phyloP scores from a whole-genome alignment of 805 yeast genomes.

The Ogataea nitratoaversa region DNA sequence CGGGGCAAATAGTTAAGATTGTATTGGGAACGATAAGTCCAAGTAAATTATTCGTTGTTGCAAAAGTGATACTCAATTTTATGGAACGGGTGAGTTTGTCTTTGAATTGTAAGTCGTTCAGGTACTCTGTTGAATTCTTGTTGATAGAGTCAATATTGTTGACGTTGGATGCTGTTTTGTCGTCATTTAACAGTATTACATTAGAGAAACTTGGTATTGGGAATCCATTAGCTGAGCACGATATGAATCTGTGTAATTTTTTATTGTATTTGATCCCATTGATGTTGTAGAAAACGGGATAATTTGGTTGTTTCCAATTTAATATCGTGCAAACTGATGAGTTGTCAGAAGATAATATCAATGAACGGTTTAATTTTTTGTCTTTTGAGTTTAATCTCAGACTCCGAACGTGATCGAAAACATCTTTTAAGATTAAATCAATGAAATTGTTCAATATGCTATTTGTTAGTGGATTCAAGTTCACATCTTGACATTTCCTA shows the following conservation, averaged over 20 bases:
- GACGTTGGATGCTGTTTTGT: constrained; percentile 24
- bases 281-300: constrained; percentile 85
- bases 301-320: constrained; percentile 98
- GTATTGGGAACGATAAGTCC: constrained; percentile 79
- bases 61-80: constrained; percentile 78
- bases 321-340: constrained; percentile 88
- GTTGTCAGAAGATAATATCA: constrained; percentile 82
- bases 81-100: constrained; percentile 59
- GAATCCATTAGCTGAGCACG: constrained; percentile 41
- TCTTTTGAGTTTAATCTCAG: constrained; percentile 29
- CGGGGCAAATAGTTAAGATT: constrained; percentile 68
- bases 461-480: constrained; percentile 21
- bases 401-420: constrained; percentile 73
- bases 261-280: constrained; percentile 50
- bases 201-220: constrained; percentile 6
- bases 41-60: constrained; percentile 74
- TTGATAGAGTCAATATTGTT: constrained; percentile 34
- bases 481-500: constrained; percentile 10
- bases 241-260: constrained; percentile 27
- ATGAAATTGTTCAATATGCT: constrained; percentile 63
- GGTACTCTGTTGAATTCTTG: constrained; percentile 31
- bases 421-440: constrained; percentile 64
- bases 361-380: constrained; percentile 45
- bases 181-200: constrained; percentile 3
- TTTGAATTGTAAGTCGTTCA: constrained; percentile 30